Percentiles rank a stretch among this genome's conserved stretches.
Evolutionary conservation across 106 monocot genomes (phyloP).

Genomic region (Dendrobium huoshanense): DNA sequence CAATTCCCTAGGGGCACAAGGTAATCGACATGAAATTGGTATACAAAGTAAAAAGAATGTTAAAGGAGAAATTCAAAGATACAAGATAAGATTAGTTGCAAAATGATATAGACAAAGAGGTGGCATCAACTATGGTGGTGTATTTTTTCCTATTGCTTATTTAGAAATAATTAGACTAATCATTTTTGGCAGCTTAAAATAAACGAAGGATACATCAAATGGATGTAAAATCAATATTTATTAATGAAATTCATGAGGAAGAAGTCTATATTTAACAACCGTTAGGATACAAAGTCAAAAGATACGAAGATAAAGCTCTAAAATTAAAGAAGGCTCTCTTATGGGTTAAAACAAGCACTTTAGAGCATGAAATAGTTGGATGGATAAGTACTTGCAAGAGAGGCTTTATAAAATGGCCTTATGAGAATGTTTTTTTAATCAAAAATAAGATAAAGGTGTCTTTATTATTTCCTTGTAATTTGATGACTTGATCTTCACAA

Average conservation of each 20-base stretch:
- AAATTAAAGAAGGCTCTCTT: background rate
- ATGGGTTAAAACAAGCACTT: background rate
- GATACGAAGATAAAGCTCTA: background rate
- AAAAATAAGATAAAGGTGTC: background rate
- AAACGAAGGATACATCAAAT: background rate
- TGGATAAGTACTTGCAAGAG: background rate
- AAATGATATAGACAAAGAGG: background rate
- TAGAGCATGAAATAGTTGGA: background rate
- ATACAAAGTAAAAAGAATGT: no score
- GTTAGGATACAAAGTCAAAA: background rate
- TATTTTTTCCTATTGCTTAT: constrained; percentile 5
- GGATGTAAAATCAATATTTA: background rate
- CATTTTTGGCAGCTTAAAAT: background rate
- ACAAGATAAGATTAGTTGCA: no score
- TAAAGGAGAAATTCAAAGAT: no score
- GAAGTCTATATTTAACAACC: no score
- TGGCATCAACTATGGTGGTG: no score
- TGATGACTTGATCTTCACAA: no score
- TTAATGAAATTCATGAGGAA: background rate
- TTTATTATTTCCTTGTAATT: background rate
- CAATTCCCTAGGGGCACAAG: no score
- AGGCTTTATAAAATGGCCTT: background rate
- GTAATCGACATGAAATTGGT: no score
- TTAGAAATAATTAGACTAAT: background rate
- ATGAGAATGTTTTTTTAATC: background rate